phyloP scores from a whole-genome alignment of 1,284 basidiomycete genomes.

The Gymnopus androsaceus region DNA sequence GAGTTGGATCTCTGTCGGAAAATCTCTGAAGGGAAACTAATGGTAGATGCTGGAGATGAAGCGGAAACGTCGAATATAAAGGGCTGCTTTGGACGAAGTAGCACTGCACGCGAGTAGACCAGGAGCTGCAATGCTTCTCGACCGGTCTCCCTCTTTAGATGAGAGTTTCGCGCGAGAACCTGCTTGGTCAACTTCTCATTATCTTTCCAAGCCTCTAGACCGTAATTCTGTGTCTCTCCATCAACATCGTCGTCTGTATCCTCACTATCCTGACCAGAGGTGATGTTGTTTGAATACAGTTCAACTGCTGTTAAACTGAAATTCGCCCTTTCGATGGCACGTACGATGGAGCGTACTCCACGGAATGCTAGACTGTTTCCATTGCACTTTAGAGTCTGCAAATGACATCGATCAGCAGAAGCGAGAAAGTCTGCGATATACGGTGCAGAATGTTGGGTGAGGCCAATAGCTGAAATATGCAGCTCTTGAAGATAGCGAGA shows the following conservation, averaged over 20 bases:
- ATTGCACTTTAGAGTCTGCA: constrained; percentile 55
- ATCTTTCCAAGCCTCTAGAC: constrained; percentile 35
- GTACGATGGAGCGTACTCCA: constrained; percentile 46
- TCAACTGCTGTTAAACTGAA: constrained; percentile 53
- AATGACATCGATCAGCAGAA: constrained; percentile 48
- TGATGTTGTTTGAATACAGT: constrained; percentile 48
- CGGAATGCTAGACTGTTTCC: constrained; percentile 54
- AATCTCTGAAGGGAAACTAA: constrained; percentile 39
- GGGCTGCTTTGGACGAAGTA: constrained; percentile 35
- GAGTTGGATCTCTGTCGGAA: constrained; percentile 64
- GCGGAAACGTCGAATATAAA: not conserved
- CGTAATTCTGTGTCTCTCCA: constrained; percentile 7
- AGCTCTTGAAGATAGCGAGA: constrained; percentile 53
- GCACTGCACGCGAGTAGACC: constrained; percentile 49
- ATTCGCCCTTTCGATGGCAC: constrained; percentile 48
- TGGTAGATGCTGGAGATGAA: constrained; percentile 10
- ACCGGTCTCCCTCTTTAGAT: constrained; percentile 46
- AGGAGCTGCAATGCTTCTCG: constrained; percentile 55
- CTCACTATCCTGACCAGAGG: constrained; percentile 19
- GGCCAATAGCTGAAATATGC: constrained; percentile 53
- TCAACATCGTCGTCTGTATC: constrained; percentile 30
- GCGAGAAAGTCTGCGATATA: constrained; percentile 50
- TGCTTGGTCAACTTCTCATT: constrained; percentile 40
- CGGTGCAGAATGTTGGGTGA: constrained; percentile 48
- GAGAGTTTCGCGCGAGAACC: constrained; percentile 48